Conservation (phyloP, 164 flowering plant species). For the Taxillus chinensis region DNA sequence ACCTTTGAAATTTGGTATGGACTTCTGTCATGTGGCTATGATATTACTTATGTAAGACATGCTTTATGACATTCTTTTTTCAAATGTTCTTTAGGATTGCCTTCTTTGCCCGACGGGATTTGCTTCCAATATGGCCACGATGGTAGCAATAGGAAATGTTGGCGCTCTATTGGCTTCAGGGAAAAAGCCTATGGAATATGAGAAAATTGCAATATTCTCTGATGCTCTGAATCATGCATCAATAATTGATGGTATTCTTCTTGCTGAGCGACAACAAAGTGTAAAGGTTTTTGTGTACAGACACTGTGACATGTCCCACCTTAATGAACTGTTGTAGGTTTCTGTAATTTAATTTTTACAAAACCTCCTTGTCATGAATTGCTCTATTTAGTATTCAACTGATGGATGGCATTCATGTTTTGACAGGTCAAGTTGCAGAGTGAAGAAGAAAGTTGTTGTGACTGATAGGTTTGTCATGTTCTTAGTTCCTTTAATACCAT, state of each 20-base stretch:
- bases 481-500: background rate
- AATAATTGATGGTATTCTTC: slow-evolving; percentile 90
- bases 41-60: no score
- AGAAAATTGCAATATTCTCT: slow-evolving; percentile 74
- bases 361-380: background rate
- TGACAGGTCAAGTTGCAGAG: slow-evolving; percentile 57
- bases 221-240: slow-evolving; percentile 95
- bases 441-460: slow-evolving; percentile 79
- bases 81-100: slow-evolving; percentile 63
- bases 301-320: slow-evolving; percentile 85
- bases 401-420: slow-evolving; percentile 9
- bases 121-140: slow-evolving; percentile 85
- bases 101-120: slow-evolving; percentile 97
- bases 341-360: slow-evolving; percentile 3
- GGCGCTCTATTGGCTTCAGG: slow-evolving; percentile 45
- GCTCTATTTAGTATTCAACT: slow-evolving; percentile 3
- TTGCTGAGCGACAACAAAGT: slow-evolving; percentile 60
- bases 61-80: slow-evolving; percentile 13
- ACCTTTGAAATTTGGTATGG: no score
- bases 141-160: slow-evolving; percentile 73
- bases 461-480: slow-evolving; percentile 60
- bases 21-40: no score
- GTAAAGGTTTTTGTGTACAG: slow-evolving; percentile 55
- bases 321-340: slow-evolving; percentile 60
- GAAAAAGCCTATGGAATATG: slow-evolving; percentile 37